Base-by-base conservation (phyloP, 2,329 filamentous ascomycete species). In the Aspergillus ochraceoroseus region DNA sequence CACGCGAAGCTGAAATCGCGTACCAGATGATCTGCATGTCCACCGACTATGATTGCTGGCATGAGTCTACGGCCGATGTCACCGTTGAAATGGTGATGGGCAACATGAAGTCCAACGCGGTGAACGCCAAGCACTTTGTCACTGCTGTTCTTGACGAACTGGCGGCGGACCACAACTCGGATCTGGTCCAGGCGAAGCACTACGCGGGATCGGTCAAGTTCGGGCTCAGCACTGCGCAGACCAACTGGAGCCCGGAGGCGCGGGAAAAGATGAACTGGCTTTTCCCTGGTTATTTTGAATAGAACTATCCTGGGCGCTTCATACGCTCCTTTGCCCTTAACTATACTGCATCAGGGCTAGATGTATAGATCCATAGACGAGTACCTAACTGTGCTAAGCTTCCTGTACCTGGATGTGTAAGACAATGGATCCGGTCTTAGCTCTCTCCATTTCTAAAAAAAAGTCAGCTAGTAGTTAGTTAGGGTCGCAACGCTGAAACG, bases 21-120 rank as follows among this genome's bases (percentile, higher is more conserved):
- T 96, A 96, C 68, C 88, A 94, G 72, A 94, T 95, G 79, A 94
- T 98, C 59, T 95, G 90, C 75, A 98, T 98, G 92, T 87, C 87
- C 22, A 98, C 92, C 18, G 92, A 98, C 72, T 98, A 98, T 66
- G 92, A 98, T 73, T 96, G 90, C 79, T 98, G 92, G 92, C 85
- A 89, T 35, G 80, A 77, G 13, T 77, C 77, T 33, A 84, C 80
- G 43, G 86, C 85, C 51, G 72, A 78, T 46, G 92, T 98, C 48
- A 89, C 88, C 47, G 92, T 98, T 14, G 86, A 89, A 66, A 94
- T 96, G 85, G 92, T 98, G 41, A 87, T 95, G 81, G 84, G 80
- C 46, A 87, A 94, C 68, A 98, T 98, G 92, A 83, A 85, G 62
- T 84, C 87, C 52, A 98, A 98, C 67, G 76, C 85, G 37, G 75